Percentiles rank a stretch among this genome's conserved stretches.
phyloP scores from a whole-genome alignment of 1,139 yeast species.

The Nakaseomyces kungkrabaensis region DNA sequence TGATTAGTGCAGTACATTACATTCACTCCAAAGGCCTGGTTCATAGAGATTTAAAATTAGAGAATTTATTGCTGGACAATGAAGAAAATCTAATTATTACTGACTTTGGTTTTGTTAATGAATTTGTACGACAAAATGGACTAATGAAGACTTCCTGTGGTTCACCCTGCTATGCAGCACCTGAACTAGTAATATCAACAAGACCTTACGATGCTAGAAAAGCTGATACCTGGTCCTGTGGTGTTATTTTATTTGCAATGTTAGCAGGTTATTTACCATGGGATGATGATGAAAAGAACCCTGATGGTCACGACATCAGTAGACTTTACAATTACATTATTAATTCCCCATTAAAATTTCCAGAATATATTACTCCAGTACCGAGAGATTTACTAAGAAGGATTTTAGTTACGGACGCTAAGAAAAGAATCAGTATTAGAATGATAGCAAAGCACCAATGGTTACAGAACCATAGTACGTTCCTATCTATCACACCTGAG shows the following conservation, averaged over 20 bases:
- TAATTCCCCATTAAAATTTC: slow-evolving; percentile 83
- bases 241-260: slow-evolving; percentile 96
- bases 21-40: slow-evolving; percentile 60
- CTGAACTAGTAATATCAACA: slow-evolving; percentile 82
- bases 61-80: slow-evolving; percentile 56
- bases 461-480: slow-evolving; percentile 76
- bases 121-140: slow-evolving; percentile 61
- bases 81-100: slow-evolving; percentile 63
- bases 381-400: slow-evolving; percentile 85
- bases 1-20: slow-evolving; percentile 88
- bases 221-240: slow-evolving; percentile 96
- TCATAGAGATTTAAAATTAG: slow-evolving; percentile 67
- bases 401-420: slow-evolving; percentile 64
- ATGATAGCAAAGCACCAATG: slow-evolving; percentile 78
- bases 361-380: slow-evolving; percentile 83
- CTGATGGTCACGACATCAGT: slow-evolving; percentile 90
- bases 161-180: slow-evolving; percentile 97
- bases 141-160: slow-evolving; percentile 96
- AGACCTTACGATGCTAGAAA: slow-evolving; percentile 84
- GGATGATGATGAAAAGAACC: slow-evolving; percentile 95
- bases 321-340: slow-evolving; percentile 86
- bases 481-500: slow-evolving; percentile 73
- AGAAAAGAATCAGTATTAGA: slow-evolving; percentile 55
- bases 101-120: slow-evolving; percentile 86
- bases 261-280: slow-evolving; percentile 94